Percentiles rank a stretch among this genome's conserved stretches.
phyloP scores from a whole-genome alignment of 179 eudicot genomes.

The Silene coronaria region DNA sequence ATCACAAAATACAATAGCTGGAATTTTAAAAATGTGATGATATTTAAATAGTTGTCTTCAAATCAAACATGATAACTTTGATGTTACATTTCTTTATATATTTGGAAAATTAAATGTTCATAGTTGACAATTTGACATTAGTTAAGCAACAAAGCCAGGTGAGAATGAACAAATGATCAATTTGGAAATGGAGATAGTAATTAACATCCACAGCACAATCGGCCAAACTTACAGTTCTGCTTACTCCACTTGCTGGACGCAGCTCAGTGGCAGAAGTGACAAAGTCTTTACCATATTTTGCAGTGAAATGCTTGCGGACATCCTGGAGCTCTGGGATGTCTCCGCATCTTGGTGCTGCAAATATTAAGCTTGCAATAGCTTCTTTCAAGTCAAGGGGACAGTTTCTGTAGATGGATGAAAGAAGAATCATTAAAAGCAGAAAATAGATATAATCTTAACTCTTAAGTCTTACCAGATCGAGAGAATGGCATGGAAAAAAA shows the following conservation, averaged over 20 bases:
- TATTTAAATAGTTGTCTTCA: background rate
- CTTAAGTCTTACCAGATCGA: background rate
- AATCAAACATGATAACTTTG: background rate
- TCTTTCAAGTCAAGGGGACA: slow-evolving; percentile 94
- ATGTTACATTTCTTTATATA: too few species aligned
- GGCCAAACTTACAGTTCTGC: slow-evolving; percentile 56
- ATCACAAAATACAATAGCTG: background rate
- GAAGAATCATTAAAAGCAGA: background rate
- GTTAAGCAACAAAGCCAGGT: background rate
- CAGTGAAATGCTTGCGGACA: slow-evolving; percentile 65
- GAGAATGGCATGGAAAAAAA: background rate
- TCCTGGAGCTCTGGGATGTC: slow-evolving; percentile 82
- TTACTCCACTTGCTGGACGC: slow-evolving; percentile 81
- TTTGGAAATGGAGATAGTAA: background rate
- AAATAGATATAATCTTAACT: background rate
- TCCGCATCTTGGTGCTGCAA: slow-evolving; percentile 92
- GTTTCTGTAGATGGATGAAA: slow-evolving; percentile 32
- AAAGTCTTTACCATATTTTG: slow-evolving; percentile 91
- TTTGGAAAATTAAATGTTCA: too few species aligned
- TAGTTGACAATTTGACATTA: background rate
- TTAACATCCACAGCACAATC: background rate
- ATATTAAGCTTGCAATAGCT: slow-evolving; percentile 76
- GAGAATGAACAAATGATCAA: background rate
- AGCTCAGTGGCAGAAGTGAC: slow-evolving; percentile 64
- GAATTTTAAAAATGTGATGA: background rate